A percentile compares a stretch with the other conserved stretches of the same genome.
phyloP scores from a whole-genome alignment of 2,329 filamentous ascomycete genomes.

The Microcyclospora tardicrescens region DNA sequence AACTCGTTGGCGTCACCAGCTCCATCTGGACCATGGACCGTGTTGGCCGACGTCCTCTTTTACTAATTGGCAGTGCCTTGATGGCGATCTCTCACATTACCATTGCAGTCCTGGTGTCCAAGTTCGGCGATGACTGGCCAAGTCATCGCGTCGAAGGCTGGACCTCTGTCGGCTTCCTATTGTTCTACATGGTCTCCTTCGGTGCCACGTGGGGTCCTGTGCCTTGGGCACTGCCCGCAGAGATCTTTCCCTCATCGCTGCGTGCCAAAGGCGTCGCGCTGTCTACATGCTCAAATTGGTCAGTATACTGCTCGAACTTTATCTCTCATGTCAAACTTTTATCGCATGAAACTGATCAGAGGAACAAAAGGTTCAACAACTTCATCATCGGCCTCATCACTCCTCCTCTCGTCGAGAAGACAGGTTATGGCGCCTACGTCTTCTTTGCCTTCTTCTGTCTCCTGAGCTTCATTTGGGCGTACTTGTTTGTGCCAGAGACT shows the following conservation, averaged over 20 bases:
- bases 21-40: slow-evolving; percentile 33
- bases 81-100: slow-evolving; percentile 37
- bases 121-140: slow-evolving; percentile 32
- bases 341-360: slow-evolving; percentile 22
- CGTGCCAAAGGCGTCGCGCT: slow-evolving; percentile 52
- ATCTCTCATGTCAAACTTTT: slow-evolving; percentile 37
- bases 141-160: slow-evolving; percentile 37
- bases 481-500: slow-evolving; percentile 45
- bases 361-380: slow-evolving; percentile 43
- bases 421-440: slow-evolving; percentile 44
- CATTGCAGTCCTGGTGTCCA: slow-evolving; percentile 42
- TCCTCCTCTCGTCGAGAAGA: slow-evolving; percentile 31
- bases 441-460: slow-evolving; percentile 47
- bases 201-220: slow-evolving; percentile 38
- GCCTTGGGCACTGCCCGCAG: slow-evolving; percentile 28
- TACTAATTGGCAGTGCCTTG: slow-evolving; percentile 31
- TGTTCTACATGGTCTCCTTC: slow-evolving; percentile 31
- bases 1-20: slow-evolving; percentile 29
- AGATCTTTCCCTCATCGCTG: slow-evolving; percentile 51
- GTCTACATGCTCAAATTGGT: slow-evolving; percentile 31
- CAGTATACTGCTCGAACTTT: slow-evolving; percentile 25
- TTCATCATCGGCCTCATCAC: slow-evolving; percentile 39
- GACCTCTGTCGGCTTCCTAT: slow-evolving; percentile 17
- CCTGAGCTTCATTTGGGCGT: slow-evolving; percentile 39
- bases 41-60: slow-evolving; percentile 28